Evolutionary conservation across 257 asterid genomes (phyloP).

Genomic region (Solanum stenotomum): DNA sequence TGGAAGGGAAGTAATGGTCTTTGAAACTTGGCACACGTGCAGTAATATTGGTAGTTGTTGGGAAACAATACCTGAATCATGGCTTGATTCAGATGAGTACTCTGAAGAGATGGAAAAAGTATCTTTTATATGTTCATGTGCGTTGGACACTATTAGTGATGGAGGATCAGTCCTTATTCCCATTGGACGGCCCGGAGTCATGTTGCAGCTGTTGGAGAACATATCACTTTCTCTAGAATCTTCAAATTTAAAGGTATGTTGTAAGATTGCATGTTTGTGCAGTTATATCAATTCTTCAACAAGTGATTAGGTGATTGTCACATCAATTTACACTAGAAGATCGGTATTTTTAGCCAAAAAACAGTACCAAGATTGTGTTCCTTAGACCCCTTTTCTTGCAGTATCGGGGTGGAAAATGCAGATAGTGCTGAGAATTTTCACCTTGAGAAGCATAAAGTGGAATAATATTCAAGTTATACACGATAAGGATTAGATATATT

Average conservation of each 20-base stretch:
- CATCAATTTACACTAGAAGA: not conserved
- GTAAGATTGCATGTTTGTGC: not conserved
- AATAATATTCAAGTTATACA: not conserved
- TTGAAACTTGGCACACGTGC: conserved; percentile 10
- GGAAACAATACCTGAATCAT: conserved; percentile 19
- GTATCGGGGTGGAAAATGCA: not conserved
- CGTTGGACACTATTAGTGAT: conserved; percentile 45
- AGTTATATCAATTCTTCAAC: not conserved
- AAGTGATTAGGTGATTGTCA: not conserved
- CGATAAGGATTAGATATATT: not conserved
- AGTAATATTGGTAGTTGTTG: conserved; percentile 26
- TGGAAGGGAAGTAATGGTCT: not conserved
- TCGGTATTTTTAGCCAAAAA: not conserved
- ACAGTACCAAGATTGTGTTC: not conserved
- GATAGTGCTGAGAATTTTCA: not conserved
- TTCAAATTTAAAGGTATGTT: conserved; percentile 48
- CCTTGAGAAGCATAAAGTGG: not conserved
- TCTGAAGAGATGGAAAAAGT: conserved; percentile 65
- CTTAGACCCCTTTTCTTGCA: not conserved
- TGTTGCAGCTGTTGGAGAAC: conserved; percentile 74
- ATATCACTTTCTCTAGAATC: conserved; percentile 40
- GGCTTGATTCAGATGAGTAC: conserved; percentile 26
- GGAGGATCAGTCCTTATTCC: conserved; percentile 88
- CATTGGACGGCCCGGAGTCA: conserved; percentile 54
- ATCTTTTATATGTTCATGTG: conserved; percentile 60